Conservation (phyloP, 2,329 filamentous ascomycete species). For the Aspergillus unguis region DNA sequence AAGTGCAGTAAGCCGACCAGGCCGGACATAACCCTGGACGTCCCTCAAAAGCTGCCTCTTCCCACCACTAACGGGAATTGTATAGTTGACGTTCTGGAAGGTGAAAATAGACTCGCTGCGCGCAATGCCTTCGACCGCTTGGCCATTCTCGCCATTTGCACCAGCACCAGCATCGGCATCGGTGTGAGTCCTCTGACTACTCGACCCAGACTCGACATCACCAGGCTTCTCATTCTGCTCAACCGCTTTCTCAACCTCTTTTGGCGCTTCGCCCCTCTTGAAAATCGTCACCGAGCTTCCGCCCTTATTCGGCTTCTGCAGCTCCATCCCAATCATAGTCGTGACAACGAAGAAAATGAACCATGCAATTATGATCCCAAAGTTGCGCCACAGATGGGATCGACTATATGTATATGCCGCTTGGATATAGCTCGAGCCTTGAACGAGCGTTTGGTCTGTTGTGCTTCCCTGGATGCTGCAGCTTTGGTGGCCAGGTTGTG, state of each 20-base stretch:
- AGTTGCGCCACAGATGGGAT: conserved; percentile 66
- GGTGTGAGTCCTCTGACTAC: conserved; percentile 10
- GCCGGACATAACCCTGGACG: conserved; percentile 70
- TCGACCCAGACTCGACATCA: conserved; percentile 52
- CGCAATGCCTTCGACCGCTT: conserved; percentile 50
- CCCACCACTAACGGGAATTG: conserved; percentile 47
- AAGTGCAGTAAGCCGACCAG: conserved; percentile 71
- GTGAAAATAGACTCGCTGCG: conserved; percentile 72
- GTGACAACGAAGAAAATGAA: conserved; percentile 71
- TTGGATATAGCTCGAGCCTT: conserved; percentile 56
- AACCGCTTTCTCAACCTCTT: conserved; percentile 56
- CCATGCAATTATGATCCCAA: conserved; percentile 73
- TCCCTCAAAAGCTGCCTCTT: conserved; percentile 53
- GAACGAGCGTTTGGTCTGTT: conserved; percentile 52
- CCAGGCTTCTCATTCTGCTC: conserved; percentile 42
- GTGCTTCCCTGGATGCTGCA: conserved; percentile 58
- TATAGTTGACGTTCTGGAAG: conserved; percentile 81
- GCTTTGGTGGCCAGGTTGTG: conserved; percentile 51
- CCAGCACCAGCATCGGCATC: conserved; percentile 9
- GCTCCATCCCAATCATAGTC: conserved; percentile 75
- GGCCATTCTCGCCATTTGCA: conserved; percentile 9
- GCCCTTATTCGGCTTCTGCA: conserved; percentile 72
- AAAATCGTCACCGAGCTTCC: conserved; percentile 78
- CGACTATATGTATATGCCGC: conserved; percentile 54
- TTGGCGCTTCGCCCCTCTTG: conserved; percentile 63